phyloP scores from a whole-genome alignment of 2,329 filamentous ascomycete genomes.

The Trichoderma koningii region DNA sequence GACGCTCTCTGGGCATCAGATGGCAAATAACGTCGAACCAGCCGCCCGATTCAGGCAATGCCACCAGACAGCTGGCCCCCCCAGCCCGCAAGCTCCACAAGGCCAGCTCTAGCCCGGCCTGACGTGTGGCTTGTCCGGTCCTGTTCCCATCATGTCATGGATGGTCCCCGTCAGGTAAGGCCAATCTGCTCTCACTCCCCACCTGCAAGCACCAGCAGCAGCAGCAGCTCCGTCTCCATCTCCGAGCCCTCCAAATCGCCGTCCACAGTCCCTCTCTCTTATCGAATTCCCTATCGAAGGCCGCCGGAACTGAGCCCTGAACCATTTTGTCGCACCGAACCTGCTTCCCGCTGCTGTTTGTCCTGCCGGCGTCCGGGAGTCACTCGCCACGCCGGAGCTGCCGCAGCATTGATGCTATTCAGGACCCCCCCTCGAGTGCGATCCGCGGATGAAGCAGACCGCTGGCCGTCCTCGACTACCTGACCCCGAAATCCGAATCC shows the following conservation, averaged over 20 bases:
- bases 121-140: constrained; percentile 9
- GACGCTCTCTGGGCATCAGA: not conserved
- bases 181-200: too few species aligned
- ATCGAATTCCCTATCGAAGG: not conserved
- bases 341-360: not conserved
- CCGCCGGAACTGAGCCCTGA: not conserved
- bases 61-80: not conserved
- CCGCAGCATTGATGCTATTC: constrained; percentile 24
- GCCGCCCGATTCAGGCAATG: constrained; percentile 17
- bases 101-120: constrained; percentile 13
- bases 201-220: too few species aligned
- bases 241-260: constrained; percentile 19
- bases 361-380: not conserved
- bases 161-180: too few species aligned
- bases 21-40: constrained; percentile 17
- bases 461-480: constrained; percentile 1
- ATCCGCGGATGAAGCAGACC: constrained; percentile 17
- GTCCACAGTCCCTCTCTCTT: constrained; percentile 5
- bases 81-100: constrained; percentile 8
- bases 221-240: not conserved
- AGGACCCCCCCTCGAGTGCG: constrained; percentile 14
- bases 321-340: not conserved
- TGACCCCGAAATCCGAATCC: not conserved
- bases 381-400: constrained; percentile 10
- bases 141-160: too few species aligned